A percentile compares a stretch with the other conserved stretches of the same genome.
Evolutionary conservation across 2,329 filamentous ascomycete species (phyloP).

Genomic region (Coniochaeta sp.): DNA sequence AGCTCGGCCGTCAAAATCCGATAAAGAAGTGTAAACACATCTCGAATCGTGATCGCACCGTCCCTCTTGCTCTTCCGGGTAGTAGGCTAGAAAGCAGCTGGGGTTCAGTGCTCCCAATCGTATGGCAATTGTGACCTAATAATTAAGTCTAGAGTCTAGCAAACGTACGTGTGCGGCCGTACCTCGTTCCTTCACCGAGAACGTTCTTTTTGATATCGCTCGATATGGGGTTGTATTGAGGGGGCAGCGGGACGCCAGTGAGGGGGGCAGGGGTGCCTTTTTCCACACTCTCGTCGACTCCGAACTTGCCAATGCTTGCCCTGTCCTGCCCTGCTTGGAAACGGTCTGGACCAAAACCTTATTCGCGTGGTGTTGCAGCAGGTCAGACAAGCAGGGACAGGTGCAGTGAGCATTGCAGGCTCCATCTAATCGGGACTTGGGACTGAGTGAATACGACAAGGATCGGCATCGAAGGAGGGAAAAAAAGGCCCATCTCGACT

Average conservation of each 20-base stretch:
- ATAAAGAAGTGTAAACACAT: too few species aligned
- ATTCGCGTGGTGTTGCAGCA: background rate
- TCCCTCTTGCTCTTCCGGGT: too few species aligned
- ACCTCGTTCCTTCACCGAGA: too few species aligned
- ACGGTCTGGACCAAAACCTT: conserved; percentile 2
- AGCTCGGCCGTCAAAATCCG: too few species aligned
- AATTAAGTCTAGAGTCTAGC: too few species aligned
- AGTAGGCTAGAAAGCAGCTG: too few species aligned
- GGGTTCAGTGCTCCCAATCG: too few species aligned
- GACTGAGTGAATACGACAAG: background rate
- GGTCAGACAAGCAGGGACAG: too few species aligned
- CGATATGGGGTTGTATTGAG: background rate
- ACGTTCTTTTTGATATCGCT: background rate
- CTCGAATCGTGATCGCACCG: too few species aligned
- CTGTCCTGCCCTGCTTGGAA: background rate
- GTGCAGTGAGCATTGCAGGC: background rate
- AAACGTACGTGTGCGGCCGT: background rate
- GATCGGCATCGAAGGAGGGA: background rate
- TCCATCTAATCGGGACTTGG: background rate
- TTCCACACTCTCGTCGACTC: background rate
- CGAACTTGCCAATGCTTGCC: background rate
- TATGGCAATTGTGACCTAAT: too few species aligned
- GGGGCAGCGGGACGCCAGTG: background rate
- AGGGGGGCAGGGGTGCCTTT: background rate
- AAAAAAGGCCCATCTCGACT: conserved; percentile 4